phyloP scores from a whole-genome alignment of 495 filamentous ascomycete species.

The Lentithecium fluviatile region DNA sequence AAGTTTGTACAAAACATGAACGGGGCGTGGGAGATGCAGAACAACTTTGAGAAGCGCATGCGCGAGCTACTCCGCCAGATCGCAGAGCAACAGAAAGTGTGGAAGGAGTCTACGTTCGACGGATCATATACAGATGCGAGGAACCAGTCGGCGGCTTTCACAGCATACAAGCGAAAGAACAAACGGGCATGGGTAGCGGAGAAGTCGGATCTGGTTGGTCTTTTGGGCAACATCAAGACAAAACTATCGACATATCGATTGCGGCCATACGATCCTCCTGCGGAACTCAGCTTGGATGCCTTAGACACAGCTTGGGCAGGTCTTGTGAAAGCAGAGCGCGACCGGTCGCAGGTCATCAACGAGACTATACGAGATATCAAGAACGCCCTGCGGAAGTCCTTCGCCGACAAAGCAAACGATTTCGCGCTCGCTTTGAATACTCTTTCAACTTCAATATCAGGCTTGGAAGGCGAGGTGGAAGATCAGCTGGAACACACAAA shows the following conservation, averaged over 20 bases:
- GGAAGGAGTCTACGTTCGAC: constrained; percentile 77
- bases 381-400: constrained; percentile 83
- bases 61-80: constrained; percentile 73
- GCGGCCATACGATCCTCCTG: constrained; percentile 84
- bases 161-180: constrained; percentile 78
- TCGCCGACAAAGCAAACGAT: constrained; percentile 96
- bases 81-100: constrained; percentile 64
- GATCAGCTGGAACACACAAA: constrained; percentile 86
- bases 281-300: constrained; percentile 71
- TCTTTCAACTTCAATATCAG: constrained; percentile 86
- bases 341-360: constrained; percentile 88
- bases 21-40: constrained; percentile 99
- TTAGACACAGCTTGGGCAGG: constrained; percentile 79
- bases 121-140: constrained; percentile 94
- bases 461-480: constrained; percentile 91
- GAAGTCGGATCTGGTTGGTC: constrained; percentile 88
- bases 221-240: constrained; percentile 98
- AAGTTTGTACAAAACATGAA: constrained; percentile 99
- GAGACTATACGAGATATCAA: constrained; percentile 98
- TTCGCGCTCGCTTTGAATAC: constrained; percentile 93
- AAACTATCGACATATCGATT: constrained; percentile 94
- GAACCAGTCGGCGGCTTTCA: constrained; percentile 76
- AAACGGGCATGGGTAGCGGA: constrained; percentile 96
- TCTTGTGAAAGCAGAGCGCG: constrained; percentile 77
- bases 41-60: constrained; percentile 88